phyloP scores from a whole-genome alignment of 2,329 filamentous ascomycete species.

The Aspergillus pseudonomiae region DNA sequence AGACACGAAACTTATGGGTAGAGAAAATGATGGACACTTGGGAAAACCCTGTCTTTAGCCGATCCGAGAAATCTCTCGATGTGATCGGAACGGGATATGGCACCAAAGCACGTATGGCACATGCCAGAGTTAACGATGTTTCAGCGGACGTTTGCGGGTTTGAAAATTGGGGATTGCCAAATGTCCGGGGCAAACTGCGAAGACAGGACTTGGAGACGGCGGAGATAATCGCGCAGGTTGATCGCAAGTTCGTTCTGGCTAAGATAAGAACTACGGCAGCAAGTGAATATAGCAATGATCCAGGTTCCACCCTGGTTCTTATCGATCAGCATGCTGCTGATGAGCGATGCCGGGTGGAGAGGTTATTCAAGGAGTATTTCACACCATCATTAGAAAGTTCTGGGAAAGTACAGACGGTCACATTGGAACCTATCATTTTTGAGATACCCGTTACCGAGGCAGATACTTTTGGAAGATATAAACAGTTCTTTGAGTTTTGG shows the following conservation, averaged over 20 bases:
- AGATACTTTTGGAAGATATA: slow-evolving; percentile 58
- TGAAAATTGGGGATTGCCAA: slow-evolving; percentile 28
- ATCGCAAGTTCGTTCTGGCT: slow-evolving; percentile 83
- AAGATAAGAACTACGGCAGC: slow-evolving; percentile 50
- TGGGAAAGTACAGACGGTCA: slow-evolving; percentile 27
- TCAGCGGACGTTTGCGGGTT: slow-evolving; percentile 26
- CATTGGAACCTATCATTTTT: slow-evolving; percentile 59
- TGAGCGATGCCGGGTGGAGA: slow-evolving; percentile 80
- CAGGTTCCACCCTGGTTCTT: slow-evolving; percentile 61
- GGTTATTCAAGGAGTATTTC: slow-evolving; percentile 64
- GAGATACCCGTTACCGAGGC: slow-evolving; percentile 65
- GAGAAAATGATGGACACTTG: slow-evolving; percentile 64
- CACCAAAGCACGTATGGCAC: slow-evolving; percentile 15
- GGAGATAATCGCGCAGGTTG: slow-evolving; percentile 77
- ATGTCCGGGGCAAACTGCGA: slow-evolving; percentile 55
- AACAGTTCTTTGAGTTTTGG: slow-evolving; percentile 69
- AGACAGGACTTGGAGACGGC: slow-evolving; percentile 63
- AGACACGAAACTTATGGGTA: slow-evolving; percentile 57
- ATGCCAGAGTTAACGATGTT: slow-evolving; percentile 21
- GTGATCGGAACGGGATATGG: slow-evolving; percentile 29
- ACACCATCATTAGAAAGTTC: slow-evolving; percentile 10
- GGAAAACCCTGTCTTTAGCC: slow-evolving; percentile 76
- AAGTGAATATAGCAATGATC: neutral
- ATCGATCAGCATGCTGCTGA: slow-evolving; percentile 96
- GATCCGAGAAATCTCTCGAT: slow-evolving; percentile 47